phyloP scores from a whole-genome alignment of 805 yeast genomes.

The Zygosaccharomyces lentus region DNA sequence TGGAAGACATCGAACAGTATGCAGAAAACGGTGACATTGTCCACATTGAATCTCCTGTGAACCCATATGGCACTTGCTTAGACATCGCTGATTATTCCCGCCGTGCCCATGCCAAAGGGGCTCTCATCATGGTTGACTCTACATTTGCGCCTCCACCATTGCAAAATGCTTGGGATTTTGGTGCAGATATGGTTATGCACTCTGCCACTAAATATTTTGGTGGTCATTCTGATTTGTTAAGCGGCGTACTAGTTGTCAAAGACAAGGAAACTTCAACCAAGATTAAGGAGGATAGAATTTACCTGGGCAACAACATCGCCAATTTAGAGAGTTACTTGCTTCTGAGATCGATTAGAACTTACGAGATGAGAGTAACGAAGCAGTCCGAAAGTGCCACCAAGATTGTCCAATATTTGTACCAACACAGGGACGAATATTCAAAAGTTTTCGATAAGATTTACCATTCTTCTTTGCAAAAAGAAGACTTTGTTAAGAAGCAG shows the following conservation, averaged over 20 bases:
- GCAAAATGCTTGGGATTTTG: conserved; percentile 73
- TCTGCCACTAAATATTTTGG: conserved; percentile 93
- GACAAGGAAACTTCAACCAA: conserved; percentile 42
- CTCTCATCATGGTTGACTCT: conserved; percentile 67
- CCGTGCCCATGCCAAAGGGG: conserved; percentile 75
- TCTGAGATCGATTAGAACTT: conserved; percentile 77
- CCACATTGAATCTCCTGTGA: conserved; percentile 84
- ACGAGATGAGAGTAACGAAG: conserved; percentile 59
- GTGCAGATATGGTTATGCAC: conserved; percentile 87
- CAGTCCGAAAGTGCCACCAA: conserved; percentile 62
- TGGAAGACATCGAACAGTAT: conserved; percentile 48
- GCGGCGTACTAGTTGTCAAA: conserved; percentile 75
- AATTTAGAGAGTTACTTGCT: conserved; percentile 72
- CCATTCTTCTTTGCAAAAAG: conserved; percentile 77
- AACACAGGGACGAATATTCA: conserved; percentile 43
- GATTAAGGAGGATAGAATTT: conserved; percentile 59
- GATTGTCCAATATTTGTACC: conserved; percentile 55
- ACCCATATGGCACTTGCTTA: conserved; percentile 68
- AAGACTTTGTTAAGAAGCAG: conserved; percentile 61
- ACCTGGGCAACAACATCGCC: conserved; percentile 74
- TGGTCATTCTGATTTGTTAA: conserved; percentile 89
- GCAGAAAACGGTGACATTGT: conserved; percentile 63
- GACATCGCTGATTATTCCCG: conserved; percentile 62
- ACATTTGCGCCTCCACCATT: conserved; percentile 95
- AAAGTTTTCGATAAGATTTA: conserved; percentile 48